Evolutionary conservation across 2,329 filamentous ascomycete species (phyloP), one percentile per base, ranked within the genome.

Genomic region (Magnaporthiopsis poae): DNA sequence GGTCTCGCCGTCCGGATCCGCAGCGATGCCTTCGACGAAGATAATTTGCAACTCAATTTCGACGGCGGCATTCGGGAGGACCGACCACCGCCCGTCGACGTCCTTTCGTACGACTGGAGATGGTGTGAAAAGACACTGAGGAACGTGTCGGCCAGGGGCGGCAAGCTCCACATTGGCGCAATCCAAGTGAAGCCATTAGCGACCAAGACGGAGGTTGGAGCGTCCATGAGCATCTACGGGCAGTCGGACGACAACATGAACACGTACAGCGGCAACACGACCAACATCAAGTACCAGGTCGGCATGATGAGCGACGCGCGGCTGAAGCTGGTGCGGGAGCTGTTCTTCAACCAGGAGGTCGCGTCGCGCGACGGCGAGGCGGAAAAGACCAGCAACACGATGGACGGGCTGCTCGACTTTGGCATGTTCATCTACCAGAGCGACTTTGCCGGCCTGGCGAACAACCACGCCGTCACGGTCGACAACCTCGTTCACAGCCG

Each of bases 371-470:
- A 7, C 46, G 9, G 9, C n/a, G 46, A 8, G 7, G 18, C 1
- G 5, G 39, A 4, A 27, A 27, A 27, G 13, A 46, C 39, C 39
- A 46, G 3, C 21, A 56, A 56, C n/a, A 11, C 21, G 8, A 56
- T 9, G 46, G 46, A 56, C 46, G 46, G 46, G 7, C 46, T 56
- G 46, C 46, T 56, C 46, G 46, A 56, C n/a, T 56, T 56, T 4
- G 46, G 46, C 46, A 56, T 56, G 46, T 56, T 56, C 21, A 7
- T 56, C 3, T 56, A 56, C 46, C 18, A 56, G 46, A n/a, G 7
- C 46, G 46, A 56, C 46, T 25, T 71, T 2, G 68, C 67, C 3
- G 66, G 69, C n/a, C 69, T 70, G 62, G 68, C 73, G 9, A 63
- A 70, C 13, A 67, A 66, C 29, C 18, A 52, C 5, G 39, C 62